Base-by-base conservation (phyloP, 108 stramenopile genomes). In the Skeletonema potamos region DNA sequence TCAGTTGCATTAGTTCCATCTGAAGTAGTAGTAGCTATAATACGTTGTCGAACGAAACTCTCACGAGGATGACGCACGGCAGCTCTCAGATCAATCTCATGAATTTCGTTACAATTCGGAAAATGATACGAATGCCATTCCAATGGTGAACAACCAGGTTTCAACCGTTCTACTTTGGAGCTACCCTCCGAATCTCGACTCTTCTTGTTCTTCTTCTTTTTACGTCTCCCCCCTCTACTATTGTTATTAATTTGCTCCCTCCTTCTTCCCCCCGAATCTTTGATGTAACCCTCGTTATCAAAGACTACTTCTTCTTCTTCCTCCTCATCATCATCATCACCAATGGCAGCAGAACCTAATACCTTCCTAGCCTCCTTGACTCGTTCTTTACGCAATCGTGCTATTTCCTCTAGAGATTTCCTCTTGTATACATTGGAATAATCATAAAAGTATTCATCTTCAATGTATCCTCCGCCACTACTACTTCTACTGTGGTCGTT, bases 51-150 rank as follows among this genome's bases (percentile, higher is more conserved):
- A n/a, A 51, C 22, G 8, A 10, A 33, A 56, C 5, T 33, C 13
- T 33, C 56, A 44, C 22, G 37, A 27, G 62, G 63, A 33, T 58
- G 33, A 29, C 68, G 34, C 33, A 85, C 76, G 26, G 68, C 76
- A 39, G 56, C 46, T 39, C 60, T 8, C 10, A 84, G 66, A 83
- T 89, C 89, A 57, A 91, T 76, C 69, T 91, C 88, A 68, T 94
- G 92, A 20, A 94, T 65, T 18, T 76, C 73, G 66, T 90, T 91
- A 61, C 92, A 91, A 74, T 74, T 87, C 1, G 89, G 87, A 69
- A 76, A 87, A 54, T 79, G 64, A 20, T 64, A 68, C 9, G 59
- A 72, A 81, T 91, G 89, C 92, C 92, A 94, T 27, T 76, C 56
- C 15, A 69, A 36, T 9, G 37, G 36, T 0, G 36, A n/a, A 54